Percentiles rank a stretch among this genome's conserved stretches.
Evolutionary conservation across 148 eudicot genomes (phyloP).

Genomic region (Camellia granthamiana): DNA sequence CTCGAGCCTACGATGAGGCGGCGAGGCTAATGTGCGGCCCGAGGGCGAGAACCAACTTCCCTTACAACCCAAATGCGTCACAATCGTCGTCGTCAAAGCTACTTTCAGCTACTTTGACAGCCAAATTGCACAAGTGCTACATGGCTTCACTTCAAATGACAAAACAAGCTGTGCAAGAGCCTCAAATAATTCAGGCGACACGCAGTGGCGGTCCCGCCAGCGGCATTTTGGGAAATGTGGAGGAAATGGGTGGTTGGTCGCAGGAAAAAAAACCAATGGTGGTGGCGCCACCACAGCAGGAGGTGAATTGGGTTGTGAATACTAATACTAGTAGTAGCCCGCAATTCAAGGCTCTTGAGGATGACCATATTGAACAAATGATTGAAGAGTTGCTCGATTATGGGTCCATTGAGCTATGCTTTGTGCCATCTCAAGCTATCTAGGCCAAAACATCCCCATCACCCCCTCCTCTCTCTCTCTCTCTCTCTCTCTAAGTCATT

Average conservation of each 20-base stretch:
- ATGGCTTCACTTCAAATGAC: conserved; percentile 67
- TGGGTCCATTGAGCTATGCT: conserved; percentile 51
- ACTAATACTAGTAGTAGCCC: not conserved
- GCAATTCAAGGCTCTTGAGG: conserved; percentile 39
- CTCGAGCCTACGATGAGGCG: conserved; percentile 78
- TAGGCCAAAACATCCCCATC: not conserved
- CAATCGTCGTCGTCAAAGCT: conserved; percentile 52
- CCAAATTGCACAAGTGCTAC: conserved; percentile 75
- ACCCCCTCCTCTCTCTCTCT: not conserved
- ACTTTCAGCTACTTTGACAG: conserved; percentile 68
- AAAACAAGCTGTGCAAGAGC: conserved; percentile 40
- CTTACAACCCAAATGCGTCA: conserved; percentile 60
- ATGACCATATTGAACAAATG: conserved; percentile 72
- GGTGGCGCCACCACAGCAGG: not conserved
- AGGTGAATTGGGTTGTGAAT: conserved; percentile 20
- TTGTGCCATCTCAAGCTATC: not conserved
- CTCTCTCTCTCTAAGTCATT: conserved; percentile 19
- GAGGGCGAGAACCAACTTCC: conserved; percentile 72
- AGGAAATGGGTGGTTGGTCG: conserved; percentile 20
- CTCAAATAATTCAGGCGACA: conserved; percentile 13
- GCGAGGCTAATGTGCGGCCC: conserved; percentile 82
- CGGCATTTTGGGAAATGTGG: conserved; percentile 2
- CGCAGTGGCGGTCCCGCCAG: not conserved
- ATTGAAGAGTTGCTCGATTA: conserved; percentile 60
- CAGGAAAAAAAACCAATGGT: conserved; percentile 22